Conservation (phyloP, 202 grass and related monocot genomes). For the Brachypodium distachyon region DNA sequence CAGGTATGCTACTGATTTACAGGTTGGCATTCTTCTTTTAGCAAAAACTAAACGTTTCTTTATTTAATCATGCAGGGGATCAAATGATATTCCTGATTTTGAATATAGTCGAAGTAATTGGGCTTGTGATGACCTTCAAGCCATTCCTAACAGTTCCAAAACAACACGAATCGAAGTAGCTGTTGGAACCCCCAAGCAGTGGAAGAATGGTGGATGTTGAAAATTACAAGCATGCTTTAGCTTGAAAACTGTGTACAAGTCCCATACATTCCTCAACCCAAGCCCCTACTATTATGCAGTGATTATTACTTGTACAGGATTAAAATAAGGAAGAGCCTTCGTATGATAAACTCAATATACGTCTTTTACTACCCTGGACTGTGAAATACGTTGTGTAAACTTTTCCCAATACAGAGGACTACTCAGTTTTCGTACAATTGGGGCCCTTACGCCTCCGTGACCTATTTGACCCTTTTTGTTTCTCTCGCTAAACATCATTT, state of each 20-base stretch:
- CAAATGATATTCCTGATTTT: slow-evolving; percentile 73
- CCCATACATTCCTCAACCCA: neutral
- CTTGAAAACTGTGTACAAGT: neutral
- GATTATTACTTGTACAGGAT: neutral
- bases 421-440: neutral
- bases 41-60: neutral
- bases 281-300: neutral
- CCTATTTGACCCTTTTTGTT: neutral
- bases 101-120: slow-evolving; percentile 39
- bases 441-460: neutral
- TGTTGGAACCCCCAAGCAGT: neutral
- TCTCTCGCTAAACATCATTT: neutral
- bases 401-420: neutral
- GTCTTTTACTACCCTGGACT: neutral
- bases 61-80: slow-evolving; percentile 42
- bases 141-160: slow-evolving; percentile 50
- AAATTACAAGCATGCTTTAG: neutral
- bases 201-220: neutral
- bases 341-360: neutral
- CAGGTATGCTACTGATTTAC: neutral
- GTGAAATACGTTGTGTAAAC: neutral
- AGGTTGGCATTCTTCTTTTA: neutral
- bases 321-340: neutral
- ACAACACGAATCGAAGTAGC: slow-evolving; percentile 5
- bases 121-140: slow-evolving; percentile 53